A percentile compares a stretch with the other conserved stretches of the same genome.
Conservation (phyloP, 192 early-diverging fungal genomes). For the Geranomyces variabilis region DNA sequence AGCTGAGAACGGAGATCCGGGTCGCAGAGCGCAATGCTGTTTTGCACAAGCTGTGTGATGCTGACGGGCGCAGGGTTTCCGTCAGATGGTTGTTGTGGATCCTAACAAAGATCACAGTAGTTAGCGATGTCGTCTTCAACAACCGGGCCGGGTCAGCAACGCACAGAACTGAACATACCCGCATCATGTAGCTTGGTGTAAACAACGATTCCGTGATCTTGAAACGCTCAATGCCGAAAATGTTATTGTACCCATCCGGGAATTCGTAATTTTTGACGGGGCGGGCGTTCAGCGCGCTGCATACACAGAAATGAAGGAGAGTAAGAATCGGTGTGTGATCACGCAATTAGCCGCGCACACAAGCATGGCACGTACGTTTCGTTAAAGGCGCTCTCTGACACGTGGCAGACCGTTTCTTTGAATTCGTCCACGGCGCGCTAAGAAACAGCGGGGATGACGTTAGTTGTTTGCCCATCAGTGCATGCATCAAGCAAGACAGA, state of each 20-base stretch:
- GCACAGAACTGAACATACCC: too few species aligned
- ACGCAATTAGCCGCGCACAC: too few species aligned
- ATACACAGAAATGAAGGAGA: background rate
- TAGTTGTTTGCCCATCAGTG: background rate
- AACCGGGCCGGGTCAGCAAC: too few species aligned
- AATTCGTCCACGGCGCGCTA: conserved; percentile 85
- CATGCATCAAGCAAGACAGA: background rate
- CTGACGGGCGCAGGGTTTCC: conserved; percentile 31
- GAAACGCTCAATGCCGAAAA: conserved; percentile 80
- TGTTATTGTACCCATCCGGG: conserved; percentile 88
- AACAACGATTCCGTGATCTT: conserved; percentile 86
- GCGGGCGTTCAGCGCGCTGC: conserved; percentile 41
- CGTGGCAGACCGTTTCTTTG: conserved; percentile 89
- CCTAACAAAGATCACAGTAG: conserved; percentile 1
- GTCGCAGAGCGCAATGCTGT: conserved; percentile 79
- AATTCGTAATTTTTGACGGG: conserved; percentile 92
- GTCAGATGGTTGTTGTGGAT: conserved; percentile 14
- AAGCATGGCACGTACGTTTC: conserved; percentile 60
- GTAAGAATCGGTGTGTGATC: too few species aligned
- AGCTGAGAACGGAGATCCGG: conserved; percentile 84
- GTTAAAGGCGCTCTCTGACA: conserved; percentile 71
- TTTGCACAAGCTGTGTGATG: conserved; percentile 74
- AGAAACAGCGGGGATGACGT: background rate
- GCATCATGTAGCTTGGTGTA: conserved; percentile 59
- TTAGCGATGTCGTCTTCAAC: background rate